These are phyloP conservation scores for Novymonas esmeraldas DNA, from an alignment of 208 protist genomes.

Conservation along the genomic window DNA sequence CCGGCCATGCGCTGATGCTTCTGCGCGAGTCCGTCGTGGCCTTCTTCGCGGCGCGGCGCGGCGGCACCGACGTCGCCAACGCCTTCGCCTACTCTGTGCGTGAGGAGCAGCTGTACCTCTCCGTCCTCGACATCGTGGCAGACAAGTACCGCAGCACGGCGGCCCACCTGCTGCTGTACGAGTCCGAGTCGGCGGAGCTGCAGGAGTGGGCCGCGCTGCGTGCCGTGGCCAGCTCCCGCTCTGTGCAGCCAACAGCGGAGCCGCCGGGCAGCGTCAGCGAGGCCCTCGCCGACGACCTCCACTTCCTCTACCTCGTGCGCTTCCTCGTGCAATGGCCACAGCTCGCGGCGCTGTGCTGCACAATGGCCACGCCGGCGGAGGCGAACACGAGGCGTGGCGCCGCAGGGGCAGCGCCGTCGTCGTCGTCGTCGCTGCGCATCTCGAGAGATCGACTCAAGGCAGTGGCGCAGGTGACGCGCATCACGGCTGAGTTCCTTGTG, in stretches of 20 bases:
- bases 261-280: neutral
- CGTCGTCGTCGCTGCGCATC: constrained; percentile 38
- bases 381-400: constrained; percentile 5
- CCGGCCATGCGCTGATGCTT: constrained; percentile 45
- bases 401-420: constrained; percentile 10
- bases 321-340: constrained; percentile 88
- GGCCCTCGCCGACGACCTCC: constrained; percentile 22
- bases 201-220: constrained; percentile 48
- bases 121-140: constrained; percentile 49
- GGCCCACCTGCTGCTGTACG: constrained; percentile 66
- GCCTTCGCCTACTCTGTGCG: constrained; percentile 65
- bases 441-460: constrained; percentile 50
- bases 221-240: constrained; percentile 11
- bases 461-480: constrained; percentile 62
- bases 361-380: constrained; percentile 21
- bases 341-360: constrained; percentile 69
- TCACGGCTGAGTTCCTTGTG: constrained; percentile 70
- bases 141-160: constrained; percentile 64
- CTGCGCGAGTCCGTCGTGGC: constrained; percentile 53
- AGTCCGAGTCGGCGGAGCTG: constrained; percentile 64
- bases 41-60: constrained; percentile 52
- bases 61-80: constrained; percentile 58
- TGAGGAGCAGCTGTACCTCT: constrained; percentile 71
- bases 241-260: neutral
- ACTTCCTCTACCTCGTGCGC: constrained; percentile 81